Base-by-base conservation (phyloP, 345 rosid genomes). In the Cardiospermum halicacabum region DNA sequence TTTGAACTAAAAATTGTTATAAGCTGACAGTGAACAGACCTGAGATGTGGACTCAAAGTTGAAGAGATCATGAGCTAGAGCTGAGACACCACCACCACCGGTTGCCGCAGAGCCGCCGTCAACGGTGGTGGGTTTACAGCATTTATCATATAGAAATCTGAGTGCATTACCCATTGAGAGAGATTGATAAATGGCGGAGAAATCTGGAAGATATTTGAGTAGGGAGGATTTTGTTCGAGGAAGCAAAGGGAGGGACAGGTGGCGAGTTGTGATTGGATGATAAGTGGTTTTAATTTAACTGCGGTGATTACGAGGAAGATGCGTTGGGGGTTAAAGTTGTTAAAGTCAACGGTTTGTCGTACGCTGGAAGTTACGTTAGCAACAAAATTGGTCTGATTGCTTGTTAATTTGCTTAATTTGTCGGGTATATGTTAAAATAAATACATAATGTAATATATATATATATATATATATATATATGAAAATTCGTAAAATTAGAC, bases 21-120 rank as follows among this genome's bases (percentile, higher is more conserved):
- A 30, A 30, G 11, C 32, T 6, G 49, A 27, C n/a, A 9, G 31
- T 0, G 11, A 49, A 21, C 16, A 32, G 43, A 90, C 97, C 86
- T 82, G 81, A 40, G 97, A 91, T 71, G 80, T 91, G 84, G 72
- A 78, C 47, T 94, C 95, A 62, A 91, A 94, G 81, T 78, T 65
- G 40, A 69, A 69, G 63, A 94, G 79, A 81, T 94, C 96, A 11
- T 66, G 87, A 32, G 93, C 87, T 64, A 94, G 87, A 75, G 89
- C 91, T 24, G 93, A 89, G 64, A 89, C 91, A 7, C 90, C 89
- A 5, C 56, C 91, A 7, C 90, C 89, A 5, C 56, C 85, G 45
- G 86, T 76, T 25, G 81, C 53, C 4, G 87, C 68, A 53, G 91
- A 80, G 64, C 76, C 67, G 62, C 74, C 81, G 22, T 69, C 26